Evolutionary conservation across 495 filamentous ascomycete genomes (phyloP).

Genomic region (Neurospora sp.): DNA sequence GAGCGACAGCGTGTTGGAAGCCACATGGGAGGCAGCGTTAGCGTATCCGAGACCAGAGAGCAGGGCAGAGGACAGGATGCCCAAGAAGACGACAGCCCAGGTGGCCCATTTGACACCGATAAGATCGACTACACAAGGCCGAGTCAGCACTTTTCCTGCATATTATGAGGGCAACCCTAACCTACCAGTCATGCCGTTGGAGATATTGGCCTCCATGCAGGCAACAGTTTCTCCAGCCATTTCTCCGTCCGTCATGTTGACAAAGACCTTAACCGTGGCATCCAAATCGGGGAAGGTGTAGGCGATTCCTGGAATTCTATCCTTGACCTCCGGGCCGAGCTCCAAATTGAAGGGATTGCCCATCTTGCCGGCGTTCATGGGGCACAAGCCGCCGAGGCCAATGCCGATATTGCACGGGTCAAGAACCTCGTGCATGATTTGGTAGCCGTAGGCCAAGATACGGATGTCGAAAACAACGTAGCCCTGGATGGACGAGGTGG

Average conservation of each 20-base stretch:
- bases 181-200: constrained; percentile 70
- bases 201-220: constrained; percentile 81
- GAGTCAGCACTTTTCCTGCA: not conserved
- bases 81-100: constrained; percentile 76
- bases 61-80: constrained; percentile 73
- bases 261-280: constrained; percentile 68
- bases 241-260: constrained; percentile 52
- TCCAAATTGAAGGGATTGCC: constrained; percentile 59
- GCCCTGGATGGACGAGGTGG: constrained; percentile 75
- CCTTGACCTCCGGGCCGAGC: constrained; percentile 45
- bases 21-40: constrained; percentile 95
- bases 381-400: constrained; percentile 69
- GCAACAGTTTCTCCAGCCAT: constrained; percentile 51
- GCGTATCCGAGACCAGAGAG: constrained; percentile 77
- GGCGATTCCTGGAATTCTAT: constrained; percentile 69
- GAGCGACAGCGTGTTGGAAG: constrained; percentile 82
- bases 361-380: constrained; percentile 83
- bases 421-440: constrained; percentile 49
- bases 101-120: constrained; percentile 81
- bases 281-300: constrained; percentile 91
- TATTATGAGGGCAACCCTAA: not conserved
- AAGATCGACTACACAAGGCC: constrained; percentile 52
- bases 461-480: constrained; percentile 71
- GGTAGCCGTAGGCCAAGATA: constrained; percentile 75
- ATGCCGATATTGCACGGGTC: constrained; percentile 58